Percentiles rank a stretch among this genome's conserved stretches.
phyloP scores from a whole-genome alignment of 768 basidiomycete species.

The Leccinum boreale region DNA sequence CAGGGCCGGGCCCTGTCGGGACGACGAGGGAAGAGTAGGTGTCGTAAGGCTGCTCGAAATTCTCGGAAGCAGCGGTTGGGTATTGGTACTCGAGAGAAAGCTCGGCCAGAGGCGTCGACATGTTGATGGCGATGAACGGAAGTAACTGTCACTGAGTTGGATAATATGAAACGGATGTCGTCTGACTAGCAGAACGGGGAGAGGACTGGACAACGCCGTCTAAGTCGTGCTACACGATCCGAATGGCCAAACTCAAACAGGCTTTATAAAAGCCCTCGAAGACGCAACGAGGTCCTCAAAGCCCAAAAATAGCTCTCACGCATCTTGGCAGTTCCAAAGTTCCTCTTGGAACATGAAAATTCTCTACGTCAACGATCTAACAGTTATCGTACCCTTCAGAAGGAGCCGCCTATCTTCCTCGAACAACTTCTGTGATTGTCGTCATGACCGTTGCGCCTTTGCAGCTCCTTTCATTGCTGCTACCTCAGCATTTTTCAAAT shows the following conservation, averaged over 20 bases:
- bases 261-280: slow-evolving; percentile 21
- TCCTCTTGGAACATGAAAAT: slow-evolving; percentile 19
- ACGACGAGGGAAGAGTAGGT: slow-evolving; percentile 13
- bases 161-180: slow-evolving; percentile 26
- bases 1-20: slow-evolving; percentile 9
- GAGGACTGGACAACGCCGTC: slow-evolving; percentile 11
- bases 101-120: slow-evolving; percentile 26
- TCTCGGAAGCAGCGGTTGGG: slow-evolving; percentile 4
- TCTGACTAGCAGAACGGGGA: slow-evolving; percentile 1
- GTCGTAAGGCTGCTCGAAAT: slow-evolving; percentile 25
- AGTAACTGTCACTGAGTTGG: slow-evolving; percentile 10
- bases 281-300: slow-evolving; percentile 22
- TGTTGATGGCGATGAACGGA: slow-evolving; percentile 15
- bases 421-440: slow-evolving; percentile 24
- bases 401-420: slow-evolving; percentile 5
- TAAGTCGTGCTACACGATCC: slow-evolving; percentile 17
- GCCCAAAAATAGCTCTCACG: slow-evolving; percentile 29
- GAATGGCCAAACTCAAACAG: slow-evolving; percentile 1
- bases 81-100: slow-evolving; percentile 17
- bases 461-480: slow-evolving; percentile 11
- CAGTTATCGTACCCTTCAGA: background rate
- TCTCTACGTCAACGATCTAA: slow-evolving; percentile 16
- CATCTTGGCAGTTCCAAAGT: slow-evolving; percentile 5
- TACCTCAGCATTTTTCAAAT: slow-evolving; percentile 20
- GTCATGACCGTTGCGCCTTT: slow-evolving; percentile 17